phyloP scores from a whole-genome alignment of 495 filamentous ascomycete genomes.

The Neurospora sp. region DNA sequence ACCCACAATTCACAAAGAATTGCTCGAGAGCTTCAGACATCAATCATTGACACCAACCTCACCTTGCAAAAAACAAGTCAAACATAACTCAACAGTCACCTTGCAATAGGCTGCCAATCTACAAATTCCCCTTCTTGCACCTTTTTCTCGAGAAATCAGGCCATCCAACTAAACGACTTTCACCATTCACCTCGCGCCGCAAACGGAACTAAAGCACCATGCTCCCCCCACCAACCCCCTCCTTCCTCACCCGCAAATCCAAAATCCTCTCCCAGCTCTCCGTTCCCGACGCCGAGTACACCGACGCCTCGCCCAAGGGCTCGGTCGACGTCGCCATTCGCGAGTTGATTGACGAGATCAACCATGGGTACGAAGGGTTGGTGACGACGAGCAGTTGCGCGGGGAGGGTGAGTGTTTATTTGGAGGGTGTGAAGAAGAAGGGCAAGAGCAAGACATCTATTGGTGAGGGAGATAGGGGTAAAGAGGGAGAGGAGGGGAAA shows the following conservation, averaged over 20 bases:
- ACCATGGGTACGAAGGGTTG: constrained; percentile 49
- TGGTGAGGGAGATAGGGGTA: neutral
- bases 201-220: neutral
- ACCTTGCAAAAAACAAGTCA: neutral
- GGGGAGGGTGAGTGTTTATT: constrained; percentile 72
- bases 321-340: constrained; percentile 67
- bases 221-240: constrained; percentile 12
- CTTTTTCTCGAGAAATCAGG: neutral
- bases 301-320: constrained; percentile 77
- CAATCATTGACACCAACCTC: neutral
- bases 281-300: constrained; percentile 53
- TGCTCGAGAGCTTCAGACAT: neutral
- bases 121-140: neutral
- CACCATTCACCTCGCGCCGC: too few species aligned
- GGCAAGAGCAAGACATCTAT: neutral
- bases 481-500: neutral
- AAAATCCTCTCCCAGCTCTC: constrained; percentile 56
- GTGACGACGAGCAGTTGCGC: constrained; percentile 91
- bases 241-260: constrained; percentile 40
- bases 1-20: neutral
- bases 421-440: constrained; percentile 54
- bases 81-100: neutral
- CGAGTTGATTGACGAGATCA: constrained; percentile 66
- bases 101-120: neutral
- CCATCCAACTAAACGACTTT: too few species aligned